Evolutionary conservation across 2,329 filamentous ascomycete genomes (phyloP), one percentile per base, ranked within the genome.

Genomic region (Zelopaecilomyces penicillatus): DNA sequence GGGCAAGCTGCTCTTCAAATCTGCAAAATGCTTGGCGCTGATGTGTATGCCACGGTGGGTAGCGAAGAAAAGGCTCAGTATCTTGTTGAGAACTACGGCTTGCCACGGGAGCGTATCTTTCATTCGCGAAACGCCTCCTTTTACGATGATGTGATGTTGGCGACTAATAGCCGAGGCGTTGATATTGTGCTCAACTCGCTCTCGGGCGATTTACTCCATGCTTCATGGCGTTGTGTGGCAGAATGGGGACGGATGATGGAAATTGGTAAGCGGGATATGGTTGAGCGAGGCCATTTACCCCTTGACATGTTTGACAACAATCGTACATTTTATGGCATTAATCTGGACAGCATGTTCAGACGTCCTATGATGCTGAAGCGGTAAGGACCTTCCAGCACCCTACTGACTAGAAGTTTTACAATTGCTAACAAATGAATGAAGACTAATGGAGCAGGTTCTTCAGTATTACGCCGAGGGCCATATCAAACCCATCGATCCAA

Each of bases 181-280:
- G 62, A 68, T 35, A 41, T 66, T 0, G 65, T 68, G 0, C 55
- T 73, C 5, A 70, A 69, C 51, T 64, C 65, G 1, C 53, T 70
- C 0, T 60, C 67, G 0, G 66, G 67, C 0, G 65, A 71, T 10
- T 48, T 65, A 0, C 54, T 74, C 0, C 65, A 66, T 12, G 61
- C 64, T 3, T 63, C 65, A 0, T 75, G 66, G 68, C 48, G 62
- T 1, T 72, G 68, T 38, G 56, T 76, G 3, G 68, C 71, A 1
- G 52, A 60, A 4, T 69, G 65, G 38, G 71, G 69, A 0, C 60
- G 53, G 3, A 66, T 76, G 56, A 45, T 74, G 0, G 70, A 75
- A 42, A 65, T 74, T n/a, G 68, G 68, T 6, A 68, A 67, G 49
- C 54, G 62, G 5, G 68, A 73, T 39, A 55, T 72, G 2, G 51